These are phyloP conservation scores for Ceratocystis albifundus DNA, from an alignment of 2,329 filamentous ascomycete genomes.

Conservation along the genomic window DNA sequence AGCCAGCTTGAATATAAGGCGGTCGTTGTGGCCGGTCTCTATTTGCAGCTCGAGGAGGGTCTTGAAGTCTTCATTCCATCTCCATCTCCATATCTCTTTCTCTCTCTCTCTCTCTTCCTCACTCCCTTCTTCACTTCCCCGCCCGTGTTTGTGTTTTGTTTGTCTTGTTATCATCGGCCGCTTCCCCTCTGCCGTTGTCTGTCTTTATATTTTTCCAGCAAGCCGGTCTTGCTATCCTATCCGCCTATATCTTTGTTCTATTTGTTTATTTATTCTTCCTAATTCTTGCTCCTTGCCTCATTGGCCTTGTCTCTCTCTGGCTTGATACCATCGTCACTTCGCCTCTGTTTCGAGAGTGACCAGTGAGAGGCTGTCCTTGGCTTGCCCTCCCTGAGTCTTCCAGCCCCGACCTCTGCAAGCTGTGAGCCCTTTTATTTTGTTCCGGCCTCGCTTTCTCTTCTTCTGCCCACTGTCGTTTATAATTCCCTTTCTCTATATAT, in stretches of 20 bases:
- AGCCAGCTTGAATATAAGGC: background rate
- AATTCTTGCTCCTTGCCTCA: background rate
- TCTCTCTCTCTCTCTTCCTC: background rate
- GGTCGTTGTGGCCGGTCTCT: background rate
- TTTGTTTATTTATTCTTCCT: background rate
- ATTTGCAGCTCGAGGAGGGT: background rate
- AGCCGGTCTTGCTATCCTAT: constrained; percentile 13
- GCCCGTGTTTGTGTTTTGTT: background rate
- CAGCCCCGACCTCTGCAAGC: background rate
- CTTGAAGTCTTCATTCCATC: too few relatives aligned
- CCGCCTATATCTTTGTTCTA: background rate
- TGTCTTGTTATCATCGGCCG: background rate
- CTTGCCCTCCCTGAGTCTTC: background rate
- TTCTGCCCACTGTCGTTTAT: background rate
- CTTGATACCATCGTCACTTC: constrained; percentile 12
- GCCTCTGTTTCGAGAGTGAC: constrained; percentile 12
- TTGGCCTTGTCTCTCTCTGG: background rate
- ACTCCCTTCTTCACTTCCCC: background rate
- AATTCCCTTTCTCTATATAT: background rate
- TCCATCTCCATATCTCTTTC: too few relatives aligned
- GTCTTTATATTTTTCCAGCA: background rate
- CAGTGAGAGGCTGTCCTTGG: constrained; percentile 3
- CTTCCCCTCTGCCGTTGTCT: background rate
- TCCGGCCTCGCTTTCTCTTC: background rate
- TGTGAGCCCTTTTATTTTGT: background rate